Base-by-base conservation (phyloP, 495 filamentous ascomycete species). In the Penicillium cataractarum region DNA sequence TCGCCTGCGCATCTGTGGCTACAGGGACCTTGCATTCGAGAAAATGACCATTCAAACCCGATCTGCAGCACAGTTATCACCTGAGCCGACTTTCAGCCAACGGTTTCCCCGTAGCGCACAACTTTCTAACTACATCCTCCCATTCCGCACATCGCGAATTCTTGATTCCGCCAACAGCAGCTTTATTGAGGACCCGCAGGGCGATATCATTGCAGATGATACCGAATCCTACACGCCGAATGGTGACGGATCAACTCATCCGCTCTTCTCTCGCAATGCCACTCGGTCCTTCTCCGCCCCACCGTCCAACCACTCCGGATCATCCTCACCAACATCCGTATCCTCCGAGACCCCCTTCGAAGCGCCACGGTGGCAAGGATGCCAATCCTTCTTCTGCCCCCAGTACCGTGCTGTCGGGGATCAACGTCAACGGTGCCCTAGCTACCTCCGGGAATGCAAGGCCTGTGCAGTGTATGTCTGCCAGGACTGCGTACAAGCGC, bases 1-100 rank as follows among this genome's bases (percentile, higher is more conserved):
- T 13, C 82, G 83, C n/a, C 69, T 86, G 56, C 75, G 85, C 26
- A 84, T 86, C 21, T 88, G 85, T 62, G 85, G 85, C 17, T 88
- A 82, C 62, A 74, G 80, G 58, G 83, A 86, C 50, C 78, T 88
- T 49, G 72, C 77, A n/a, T 70, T 80, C 31, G 85, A 88, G 62
- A 82, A 83, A 63, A 64, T 76, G 49, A 71, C 69, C 13, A 76
- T 81, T 39, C 74, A 80, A 55, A 74, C 68, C 26, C 70, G 65
- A 59, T 69, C 61, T 19, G 63, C 54, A 29, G 55, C 52, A 42
- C 10, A 59, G 59, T 26, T 55, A 48, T 50, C 65, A 49, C 31
- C 63, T 62, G 22, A 57, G 54, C 33, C 59, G 21, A 21, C 42
- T 37, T 17, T 65, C 26, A 49, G 55, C 54, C 19, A 65, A 51